Conservation (phyloP, 805 yeast genomes). For the Martiniozyma abietophila region DNA sequence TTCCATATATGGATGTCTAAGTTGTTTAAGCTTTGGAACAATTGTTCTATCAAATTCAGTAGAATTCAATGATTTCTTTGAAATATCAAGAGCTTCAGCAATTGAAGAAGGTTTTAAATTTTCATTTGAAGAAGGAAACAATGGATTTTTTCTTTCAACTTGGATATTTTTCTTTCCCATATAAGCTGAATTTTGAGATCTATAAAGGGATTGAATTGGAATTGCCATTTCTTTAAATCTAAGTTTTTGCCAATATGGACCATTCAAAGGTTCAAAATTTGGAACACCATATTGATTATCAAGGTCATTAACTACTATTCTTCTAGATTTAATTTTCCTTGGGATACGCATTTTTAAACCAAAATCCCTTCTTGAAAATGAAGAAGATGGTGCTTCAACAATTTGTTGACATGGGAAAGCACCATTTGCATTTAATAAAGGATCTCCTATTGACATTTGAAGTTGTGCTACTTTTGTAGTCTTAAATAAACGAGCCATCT, state of each 20-base stretch:
- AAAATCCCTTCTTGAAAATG: conserved; percentile 59
- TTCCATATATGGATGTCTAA: conserved; percentile 44
- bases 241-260: conserved; percentile 48
- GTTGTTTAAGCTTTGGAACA: conserved; percentile 32
- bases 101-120: conserved; percentile 22
- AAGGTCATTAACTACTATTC: conserved; percentile 53
- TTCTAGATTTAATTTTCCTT: conserved; percentile 44
- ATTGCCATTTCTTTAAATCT: conserved; percentile 64
- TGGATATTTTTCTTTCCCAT: not conserved
- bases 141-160: conserved; percentile 25
- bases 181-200: conserved; percentile 4
- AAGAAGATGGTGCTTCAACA: conserved; percentile 57
- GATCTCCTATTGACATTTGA: conserved; percentile 22
- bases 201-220: conserved; percentile 28
- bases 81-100: conserved; percentile 19
- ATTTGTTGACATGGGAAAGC: conserved; percentile 61
- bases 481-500: conserved; percentile 21
- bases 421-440: conserved; percentile 19
- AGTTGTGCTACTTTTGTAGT: conserved; percentile 28
- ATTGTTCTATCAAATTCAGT: conserved; percentile 15
- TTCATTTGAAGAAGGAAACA: conserved; percentile 27
- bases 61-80: conserved; percentile 17
- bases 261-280: conserved; percentile 57
- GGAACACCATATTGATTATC: conserved; percentile 63
- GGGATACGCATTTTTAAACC: conserved; percentile 72